Evolutionary conservation across 2,329 filamentous ascomycete genomes (phyloP).

Genomic region (Ambrosiella xylebori): DNA sequence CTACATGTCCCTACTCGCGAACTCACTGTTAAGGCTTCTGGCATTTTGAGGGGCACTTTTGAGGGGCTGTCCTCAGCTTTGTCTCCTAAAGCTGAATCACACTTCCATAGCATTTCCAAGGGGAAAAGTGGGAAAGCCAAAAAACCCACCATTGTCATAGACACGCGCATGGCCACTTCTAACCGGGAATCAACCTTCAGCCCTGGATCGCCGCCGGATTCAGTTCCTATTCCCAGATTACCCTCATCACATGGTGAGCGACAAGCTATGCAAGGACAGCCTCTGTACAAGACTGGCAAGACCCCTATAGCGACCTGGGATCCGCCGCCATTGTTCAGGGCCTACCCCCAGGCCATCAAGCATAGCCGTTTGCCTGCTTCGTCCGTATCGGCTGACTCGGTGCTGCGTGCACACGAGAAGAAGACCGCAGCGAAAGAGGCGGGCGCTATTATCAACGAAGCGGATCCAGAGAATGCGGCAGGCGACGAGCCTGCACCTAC

Average conservation of each 20-base stretch:
- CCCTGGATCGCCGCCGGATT: conserved; percentile 8
- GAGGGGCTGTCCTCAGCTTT: conserved; percentile 23
- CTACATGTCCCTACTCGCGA: background rate
- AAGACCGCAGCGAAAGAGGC: conserved; percentile 15
- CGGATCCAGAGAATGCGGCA: background rate
- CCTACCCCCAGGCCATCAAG: conserved; percentile 68
- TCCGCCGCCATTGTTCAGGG: conserved; percentile 67
- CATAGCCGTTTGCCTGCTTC: conserved; percentile 54
- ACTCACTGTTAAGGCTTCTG: conserved; percentile 6
- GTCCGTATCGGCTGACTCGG: conserved; percentile 47
- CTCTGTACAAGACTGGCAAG: conserved; percentile 17
- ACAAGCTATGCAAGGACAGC: conserved; percentile 1
- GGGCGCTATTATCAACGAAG: background rate
- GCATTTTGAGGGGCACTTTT: conserved; percentile 23
- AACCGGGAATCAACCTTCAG: background rate
- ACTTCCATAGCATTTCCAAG: conserved; percentile 6
- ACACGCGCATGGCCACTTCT: conserved; percentile 9
- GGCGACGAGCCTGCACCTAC: background rate
- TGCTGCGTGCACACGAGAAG: conserved; percentile 28
- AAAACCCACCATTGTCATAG: conserved; percentile 11
- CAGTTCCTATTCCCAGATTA: conserved; percentile 9
- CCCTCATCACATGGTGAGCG: conserved; percentile 6
- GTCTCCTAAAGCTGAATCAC: conserved; percentile 4
- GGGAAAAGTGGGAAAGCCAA: conserved; percentile 10
- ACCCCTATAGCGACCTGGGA: conserved; percentile 34